Evolutionary conservation across 306 rosid genomes (phyloP), one percentile per base, ranked within the genome.

Genomic region (Cicer yamashitae): DNA sequence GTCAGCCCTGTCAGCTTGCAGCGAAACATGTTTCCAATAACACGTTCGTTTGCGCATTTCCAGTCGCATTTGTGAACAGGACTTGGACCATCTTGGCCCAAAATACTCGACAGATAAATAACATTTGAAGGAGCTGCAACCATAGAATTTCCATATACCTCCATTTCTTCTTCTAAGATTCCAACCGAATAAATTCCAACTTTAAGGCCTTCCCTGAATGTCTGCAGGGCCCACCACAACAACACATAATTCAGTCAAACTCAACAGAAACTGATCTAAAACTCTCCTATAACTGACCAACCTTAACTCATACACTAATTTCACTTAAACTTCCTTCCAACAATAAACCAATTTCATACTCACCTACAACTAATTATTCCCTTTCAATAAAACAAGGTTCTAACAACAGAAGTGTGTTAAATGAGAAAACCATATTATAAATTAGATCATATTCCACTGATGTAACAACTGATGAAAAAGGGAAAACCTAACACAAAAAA

Each of bases 1-100:
- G 97, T 96, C 78, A 90, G 85, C 72, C 97, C 97, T 63, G 99
- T 92, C 70, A 88, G 82, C 87, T 90, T 96, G 91, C 99, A 96
- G 85, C 90, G 89, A 76, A 90, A 96, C 96, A 92, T 92, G 80
- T 96, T 96, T 69, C 96, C 99, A 58, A 92, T 92, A 57, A 96
- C 90, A 82, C 85, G 92, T 76, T 96, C 99, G 9, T 96, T 96
- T 83, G 89, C 79, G 82, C 99, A 96, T 81, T 92, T 96, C 92
- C 93, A 88, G 86, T 96, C 91, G 79, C 98, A 96, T 84, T 88
- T 96, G 92, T 96, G 99, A 75, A 81, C 89, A 40, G 86, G 70
- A 76, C 38, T 56, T 9, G 84, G 82, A 82, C 89, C 99, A 70
- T 92, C 98, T 67, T 82, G 81, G 81, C 97, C 98, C 90, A 96